Percentiles rank a stretch among this genome's conserved stretches.
These are phyloP conservation scores for Heritiera littoralis DNA, from an alignment of 345 rosid genomes.

Conservation along the genomic window DNA sequence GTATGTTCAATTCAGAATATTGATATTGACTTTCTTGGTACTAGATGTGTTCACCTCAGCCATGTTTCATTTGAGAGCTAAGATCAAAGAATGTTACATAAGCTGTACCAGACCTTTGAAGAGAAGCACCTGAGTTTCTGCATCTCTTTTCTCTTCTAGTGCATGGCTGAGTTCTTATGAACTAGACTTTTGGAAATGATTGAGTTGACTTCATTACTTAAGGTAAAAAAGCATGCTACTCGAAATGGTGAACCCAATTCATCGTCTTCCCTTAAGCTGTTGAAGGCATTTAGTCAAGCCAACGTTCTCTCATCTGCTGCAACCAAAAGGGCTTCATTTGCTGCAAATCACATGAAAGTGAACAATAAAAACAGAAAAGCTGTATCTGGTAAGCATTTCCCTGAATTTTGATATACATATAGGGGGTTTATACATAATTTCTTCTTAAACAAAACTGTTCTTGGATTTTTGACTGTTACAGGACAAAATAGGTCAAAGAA, in stretches of 20 bases:
- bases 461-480: slow-evolving; percentile 18
- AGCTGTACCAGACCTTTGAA: not conserved
- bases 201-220: slow-evolving; percentile 21
- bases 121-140: not conserved
- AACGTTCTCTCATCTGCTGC: slow-evolving; percentile 23
- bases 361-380: slow-evolving; percentile 30
- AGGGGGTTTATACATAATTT: not conserved
- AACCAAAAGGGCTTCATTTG: slow-evolving; percentile 27
- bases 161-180: not conserved
- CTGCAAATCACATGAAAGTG: slow-evolving; percentile 28
- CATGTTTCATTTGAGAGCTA: slow-evolving; percentile 6
- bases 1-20: slow-evolving; percentile 9
- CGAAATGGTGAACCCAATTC: slow-evolving; percentile 17
- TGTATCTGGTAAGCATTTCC: slow-evolving; percentile 28
- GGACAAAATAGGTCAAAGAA: slow-evolving; percentile 35
- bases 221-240: slow-evolving; percentile 24
- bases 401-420: not conserved
- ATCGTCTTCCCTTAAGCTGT: slow-evolving; percentile 29
- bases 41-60: not conserved
- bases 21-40: not conserved
- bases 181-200: not conserved
- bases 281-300: slow-evolving; percentile 22
- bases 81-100: not conserved
- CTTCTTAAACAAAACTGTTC: not conserved
- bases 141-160: not conserved